Evolutionary conservation across 2,329 filamentous ascomycete species (phyloP).

Genomic region (Fusarium chaquense): DNA sequence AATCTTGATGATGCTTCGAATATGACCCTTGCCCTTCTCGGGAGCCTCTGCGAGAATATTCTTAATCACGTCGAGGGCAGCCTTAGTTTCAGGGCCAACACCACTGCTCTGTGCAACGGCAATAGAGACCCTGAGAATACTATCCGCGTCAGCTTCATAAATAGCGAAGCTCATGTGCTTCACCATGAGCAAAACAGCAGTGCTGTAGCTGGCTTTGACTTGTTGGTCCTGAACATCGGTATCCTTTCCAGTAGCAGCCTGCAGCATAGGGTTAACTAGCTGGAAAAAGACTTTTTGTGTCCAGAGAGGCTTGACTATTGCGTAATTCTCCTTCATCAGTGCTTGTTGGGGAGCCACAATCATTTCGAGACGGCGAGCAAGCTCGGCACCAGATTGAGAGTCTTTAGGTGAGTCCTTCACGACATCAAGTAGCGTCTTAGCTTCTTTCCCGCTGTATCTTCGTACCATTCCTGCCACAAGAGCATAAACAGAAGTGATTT

Average conservation of each 20-base stretch:
- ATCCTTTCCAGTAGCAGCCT: conserved; percentile 53
- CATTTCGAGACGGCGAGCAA: conserved; percentile 58
- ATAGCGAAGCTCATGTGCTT: conserved; percentile 63
- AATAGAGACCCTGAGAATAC: conserved; percentile 63
- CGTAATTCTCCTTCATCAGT: conserved; percentile 57
- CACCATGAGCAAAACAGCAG: conserved; percentile 62
- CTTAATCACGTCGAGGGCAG: conserved; percentile 62
- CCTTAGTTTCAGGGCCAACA: conserved; percentile 58
- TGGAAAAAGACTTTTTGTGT: conserved; percentile 63
- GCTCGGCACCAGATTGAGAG: conserved; percentile 52
- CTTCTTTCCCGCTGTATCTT: conserved; percentile 54
- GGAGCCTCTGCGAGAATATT: conserved; percentile 61
- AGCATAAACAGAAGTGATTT: conserved; percentile 52
- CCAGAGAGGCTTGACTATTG: conserved; percentile 60
- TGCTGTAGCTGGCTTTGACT: conserved; percentile 57
- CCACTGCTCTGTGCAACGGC: conserved; percentile 59
- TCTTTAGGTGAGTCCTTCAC: conserved; percentile 53
- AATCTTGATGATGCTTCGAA: conserved; percentile 62
- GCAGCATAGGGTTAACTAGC: conserved; percentile 60
- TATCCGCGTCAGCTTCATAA: conserved; percentile 63
- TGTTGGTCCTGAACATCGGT: conserved; percentile 47
- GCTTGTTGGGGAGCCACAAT: conserved; percentile 56
- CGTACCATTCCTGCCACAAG: conserved; percentile 55
- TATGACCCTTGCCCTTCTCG: conserved; percentile 60
- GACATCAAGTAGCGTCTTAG: conserved; percentile 52